These are phyloP conservation scores for Chalara sp. DNA, from an alignment of 2,329 filamentous ascomycete species.

Conservation along the genomic window DNA sequence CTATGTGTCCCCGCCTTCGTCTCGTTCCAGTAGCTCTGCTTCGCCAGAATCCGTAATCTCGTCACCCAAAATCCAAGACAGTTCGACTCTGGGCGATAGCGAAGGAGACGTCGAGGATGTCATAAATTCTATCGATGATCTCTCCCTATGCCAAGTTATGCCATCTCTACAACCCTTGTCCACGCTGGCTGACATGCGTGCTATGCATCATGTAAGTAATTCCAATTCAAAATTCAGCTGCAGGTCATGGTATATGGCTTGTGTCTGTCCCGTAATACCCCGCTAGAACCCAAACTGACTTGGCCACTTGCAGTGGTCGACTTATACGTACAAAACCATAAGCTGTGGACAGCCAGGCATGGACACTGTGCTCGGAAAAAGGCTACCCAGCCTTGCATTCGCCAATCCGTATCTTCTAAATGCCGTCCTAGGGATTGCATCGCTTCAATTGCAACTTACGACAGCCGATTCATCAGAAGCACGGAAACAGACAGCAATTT, in stretches of 20 bases:
- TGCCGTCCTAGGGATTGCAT: slow-evolving; percentile 21
- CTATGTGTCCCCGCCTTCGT: slow-evolving; percentile 8
- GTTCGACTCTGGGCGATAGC: not conserved
- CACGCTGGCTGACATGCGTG: not conserved
- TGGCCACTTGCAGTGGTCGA: not conserved
- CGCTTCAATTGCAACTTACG: slow-evolving; percentile 19
- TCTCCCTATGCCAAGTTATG: not conserved
- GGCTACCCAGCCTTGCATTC: not conserved
- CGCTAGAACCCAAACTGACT: not conserved
- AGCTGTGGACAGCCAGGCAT: not conserved
- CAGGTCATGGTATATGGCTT: not conserved
- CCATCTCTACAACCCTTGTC: not conserved
- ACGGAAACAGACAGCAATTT: slow-evolving; percentile 15
- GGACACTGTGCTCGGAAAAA: not conserved
- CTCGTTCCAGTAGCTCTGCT: not conserved
- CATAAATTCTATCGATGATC: not conserved
- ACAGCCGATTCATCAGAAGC: slow-evolving; percentile 8
- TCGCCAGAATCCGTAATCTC: not conserved
- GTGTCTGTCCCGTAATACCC: too few species aligned
- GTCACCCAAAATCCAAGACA: not conserved
- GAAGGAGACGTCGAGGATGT: not conserved
- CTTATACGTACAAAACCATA: not conserved
- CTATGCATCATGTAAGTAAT: not conserved
- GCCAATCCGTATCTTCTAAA: not conserved
- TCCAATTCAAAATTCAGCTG: not conserved